Conservation (phyloP, 2,329 filamentous ascomycete species). For the Diaporthe longicolla region DNA sequence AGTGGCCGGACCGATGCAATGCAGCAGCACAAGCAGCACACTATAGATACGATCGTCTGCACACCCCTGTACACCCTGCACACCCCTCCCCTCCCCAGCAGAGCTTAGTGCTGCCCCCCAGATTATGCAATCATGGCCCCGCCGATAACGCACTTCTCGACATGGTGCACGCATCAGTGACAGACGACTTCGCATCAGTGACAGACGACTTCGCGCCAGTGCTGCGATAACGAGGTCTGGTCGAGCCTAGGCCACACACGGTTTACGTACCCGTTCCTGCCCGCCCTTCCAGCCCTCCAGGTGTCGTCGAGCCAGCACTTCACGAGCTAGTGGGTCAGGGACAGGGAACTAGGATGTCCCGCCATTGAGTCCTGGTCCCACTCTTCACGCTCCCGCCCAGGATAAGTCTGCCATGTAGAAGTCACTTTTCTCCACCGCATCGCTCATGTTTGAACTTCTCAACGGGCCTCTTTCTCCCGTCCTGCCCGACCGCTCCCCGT, state of each 20-base stretch:
- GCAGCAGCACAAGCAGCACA: constrained; percentile 4
- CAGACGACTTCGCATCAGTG: constrained; percentile 4
- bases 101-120: constrained; percentile 26
- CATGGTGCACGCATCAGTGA: constrained; percentile 15
- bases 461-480: constrained; percentile 9
- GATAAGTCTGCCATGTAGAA: constrained; percentile 27
- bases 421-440: constrained; percentile 29
- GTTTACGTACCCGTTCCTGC: neutral
- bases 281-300: neutral
- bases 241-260: neutral
- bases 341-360: constrained; percentile 19
- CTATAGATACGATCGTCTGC: neutral
- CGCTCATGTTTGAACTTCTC: constrained; percentile 20
- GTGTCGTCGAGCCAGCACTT: neutral
- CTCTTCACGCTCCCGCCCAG: neutral
- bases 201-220: constrained; percentile 7
- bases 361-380: constrained; percentile 32
- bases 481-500: neutral
- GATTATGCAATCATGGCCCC: constrained; percentile 25
- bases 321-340: neutral
- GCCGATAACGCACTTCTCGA: constrained; percentile 23
- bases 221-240: neutral
- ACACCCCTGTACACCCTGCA: neutral
- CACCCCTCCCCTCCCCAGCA: constrained; percentile 20
- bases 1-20: constrained; percentile 8